Base-by-base conservation (phyloP, 2,329 filamentous ascomycete genomes). In the Fusarium burgessii region DNA sequence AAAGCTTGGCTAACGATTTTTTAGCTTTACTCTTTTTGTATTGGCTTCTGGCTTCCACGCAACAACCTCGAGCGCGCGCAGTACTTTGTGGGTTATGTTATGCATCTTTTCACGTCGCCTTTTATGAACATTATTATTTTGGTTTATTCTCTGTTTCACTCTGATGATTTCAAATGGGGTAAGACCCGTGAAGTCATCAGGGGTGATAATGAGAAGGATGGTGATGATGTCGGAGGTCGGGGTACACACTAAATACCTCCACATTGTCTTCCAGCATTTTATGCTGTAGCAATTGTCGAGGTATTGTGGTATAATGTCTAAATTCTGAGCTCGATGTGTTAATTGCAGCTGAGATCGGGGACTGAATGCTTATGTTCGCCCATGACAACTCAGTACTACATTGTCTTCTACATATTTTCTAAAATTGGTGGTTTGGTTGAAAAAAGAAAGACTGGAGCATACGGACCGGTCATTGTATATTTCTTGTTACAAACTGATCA, bases 111-210 rank as follows among this genome's bases (percentile, higher is more conserved):
- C 17, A 78, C 79, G 3, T 82, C 81, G 3, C 82, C 83, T 0
- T 81, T 84, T 47, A 77, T 84, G 70, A 84, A 84, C 72, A 80
- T 84, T 29, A 74, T 82, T 41, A 79, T 84, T 35, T 64, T 84
- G 15, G 67, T 80, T 3, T 84, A 84, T 62, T 83, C 83, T 1
- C 76, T 84, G 20, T 74, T 81, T 46, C 76, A 84, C 55, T 80
- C 82, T 9, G 82, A 85, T 59, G 81, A 83, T 69, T 84, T 84
- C 75, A 82, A 81, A 61, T 84, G 83, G 83, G 83, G 83, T 18
- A 84, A 84, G 76, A 84, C 83, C 2, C 74, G 81, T 4, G 80
- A 82, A 33, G 81, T 83, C 36, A 58, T 82, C 32, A 63, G 66
- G 14, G 77, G 70, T 5, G 59, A 64, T 2, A 68, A 75, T 2